Percentiles rank a stretch among this genome's conserved stretches.
phyloP scores from a whole-genome alignment of 1,139 yeast genomes.

The Lodderomyces beijingensis region DNA sequence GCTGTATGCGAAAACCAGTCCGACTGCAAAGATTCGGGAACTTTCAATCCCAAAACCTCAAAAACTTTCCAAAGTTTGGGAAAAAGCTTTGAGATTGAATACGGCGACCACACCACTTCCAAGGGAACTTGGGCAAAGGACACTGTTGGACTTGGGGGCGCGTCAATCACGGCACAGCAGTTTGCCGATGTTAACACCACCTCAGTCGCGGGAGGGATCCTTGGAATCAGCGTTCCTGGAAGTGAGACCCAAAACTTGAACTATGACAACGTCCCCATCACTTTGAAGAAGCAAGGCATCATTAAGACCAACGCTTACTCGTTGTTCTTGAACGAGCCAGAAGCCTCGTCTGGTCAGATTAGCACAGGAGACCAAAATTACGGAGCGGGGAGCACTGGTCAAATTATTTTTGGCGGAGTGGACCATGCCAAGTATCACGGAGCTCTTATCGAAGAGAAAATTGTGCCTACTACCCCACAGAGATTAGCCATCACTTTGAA shows the following conservation, averaged over 20 bases:
- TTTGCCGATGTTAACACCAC: conserved; percentile 17
- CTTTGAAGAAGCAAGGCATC: conserved; percentile 35
- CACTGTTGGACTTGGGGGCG: conserved; percentile 13
- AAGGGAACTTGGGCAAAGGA: conserved; percentile 58
- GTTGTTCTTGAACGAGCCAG: conserved; percentile 23
- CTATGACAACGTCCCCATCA: conserved; percentile 31
- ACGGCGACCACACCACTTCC: conserved; percentile 20
- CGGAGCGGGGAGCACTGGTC: too few species aligned
- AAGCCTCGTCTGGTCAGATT: conserved; percentile 21
- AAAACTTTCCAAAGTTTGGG: conserved; percentile 7
- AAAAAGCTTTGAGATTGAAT: conserved; percentile 9
- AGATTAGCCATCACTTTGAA: conserved; percentile 7
- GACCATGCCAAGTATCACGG: conserved; percentile 26
- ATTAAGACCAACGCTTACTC: conserved; percentile 41
- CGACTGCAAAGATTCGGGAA: conserved; percentile 5
- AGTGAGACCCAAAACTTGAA: conserved; percentile 9
- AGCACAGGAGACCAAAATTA: too few species aligned
- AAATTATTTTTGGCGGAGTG: conserved; percentile 28
- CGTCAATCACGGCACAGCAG: conserved; percentile 11
- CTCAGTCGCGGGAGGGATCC: conserved; percentile 14
- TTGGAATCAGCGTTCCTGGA: conserved; percentile 20
- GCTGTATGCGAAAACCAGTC: conserved; percentile 14
- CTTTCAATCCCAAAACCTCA: conserved; percentile 7
- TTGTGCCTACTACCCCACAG: conserved; percentile 3
- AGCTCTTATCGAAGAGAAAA: conserved; percentile 12